Percentiles rank a stretch among this genome's conserved stretches.
Conservation (phyloP, 148 eudicot species). For the Rhododendron molle region DNA sequence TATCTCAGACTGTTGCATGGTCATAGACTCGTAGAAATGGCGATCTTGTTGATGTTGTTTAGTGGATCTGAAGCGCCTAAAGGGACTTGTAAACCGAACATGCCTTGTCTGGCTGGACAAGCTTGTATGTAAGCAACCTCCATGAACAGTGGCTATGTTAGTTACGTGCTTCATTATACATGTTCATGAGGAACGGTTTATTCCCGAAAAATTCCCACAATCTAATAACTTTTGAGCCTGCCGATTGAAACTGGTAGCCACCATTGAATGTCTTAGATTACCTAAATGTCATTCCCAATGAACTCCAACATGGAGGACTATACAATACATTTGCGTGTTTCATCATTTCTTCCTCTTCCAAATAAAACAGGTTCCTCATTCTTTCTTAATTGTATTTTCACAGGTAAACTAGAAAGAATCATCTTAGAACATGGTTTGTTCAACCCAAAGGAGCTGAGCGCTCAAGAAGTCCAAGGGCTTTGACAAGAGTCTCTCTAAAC, state of each 20-base stretch:
- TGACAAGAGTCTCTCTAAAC: slow-evolving; percentile 39
- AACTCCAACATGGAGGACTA: background rate
- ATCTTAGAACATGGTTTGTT: background rate
- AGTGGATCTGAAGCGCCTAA: background rate
- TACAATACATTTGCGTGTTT: background rate
- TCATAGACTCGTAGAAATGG: background rate
- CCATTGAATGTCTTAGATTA: background rate
- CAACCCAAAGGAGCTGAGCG: slow-evolving; percentile 2
- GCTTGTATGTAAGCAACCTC: no score
- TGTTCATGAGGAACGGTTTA: background rate
- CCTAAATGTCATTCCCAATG: background rate
- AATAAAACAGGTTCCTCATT: background rate
- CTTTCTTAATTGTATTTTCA: background rate
- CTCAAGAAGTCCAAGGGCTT: slow-evolving; percentile 37
- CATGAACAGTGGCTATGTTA: no score
- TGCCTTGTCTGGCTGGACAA: no score
- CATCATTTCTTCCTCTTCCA: background rate
- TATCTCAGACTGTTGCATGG: background rate
- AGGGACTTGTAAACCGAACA: background rate
- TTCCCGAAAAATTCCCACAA: background rate
- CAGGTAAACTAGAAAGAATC: background rate
- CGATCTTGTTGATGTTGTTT: background rate
- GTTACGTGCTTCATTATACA: background rate
- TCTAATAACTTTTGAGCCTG: background rate
- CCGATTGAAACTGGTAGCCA: background rate